Conservation (phyloP, 106 monocot species). For the Xerophyta viscosa region DNA sequence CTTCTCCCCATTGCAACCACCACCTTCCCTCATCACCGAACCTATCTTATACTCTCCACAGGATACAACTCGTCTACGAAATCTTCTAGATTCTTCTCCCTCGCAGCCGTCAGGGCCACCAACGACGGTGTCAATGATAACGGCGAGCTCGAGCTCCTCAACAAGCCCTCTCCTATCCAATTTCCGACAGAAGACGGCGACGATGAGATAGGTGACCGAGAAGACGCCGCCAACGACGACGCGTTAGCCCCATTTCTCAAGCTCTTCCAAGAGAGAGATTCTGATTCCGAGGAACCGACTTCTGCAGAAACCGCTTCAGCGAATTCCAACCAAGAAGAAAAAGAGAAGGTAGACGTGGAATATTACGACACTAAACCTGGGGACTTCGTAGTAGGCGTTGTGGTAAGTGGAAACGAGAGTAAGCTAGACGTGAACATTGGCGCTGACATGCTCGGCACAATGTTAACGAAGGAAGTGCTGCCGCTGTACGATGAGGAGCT, state of each 20-base stretch:
- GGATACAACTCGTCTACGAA: too few relatives aligned
- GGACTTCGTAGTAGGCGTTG: conserved; percentile 66
- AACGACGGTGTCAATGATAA: not conserved
- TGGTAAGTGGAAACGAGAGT: conserved; percentile 76
- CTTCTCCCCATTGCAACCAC: not conserved
- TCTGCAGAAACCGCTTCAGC: not conserved
- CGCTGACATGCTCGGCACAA: conserved; percentile 64
- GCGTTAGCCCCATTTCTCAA: conserved; percentile 53
- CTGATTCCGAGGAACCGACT: not conserved
- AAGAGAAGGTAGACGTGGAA: conserved; percentile 18
- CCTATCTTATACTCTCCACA: too few relatives aligned
- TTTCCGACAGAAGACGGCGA: conserved; percentile 10
- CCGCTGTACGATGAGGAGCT: conserved; percentile 55
- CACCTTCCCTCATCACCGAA: not conserved
- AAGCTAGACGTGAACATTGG: conserved; percentile 77
- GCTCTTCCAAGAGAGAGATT: conserved; percentile 29
- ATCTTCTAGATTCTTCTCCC: not conserved
- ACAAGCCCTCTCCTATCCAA: conserved; percentile 19
- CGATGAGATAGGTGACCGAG: not conserved
- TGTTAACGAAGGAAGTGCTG: conserved; percentile 84
- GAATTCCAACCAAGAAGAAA: not conserved
- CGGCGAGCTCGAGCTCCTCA: conserved; percentile 12
- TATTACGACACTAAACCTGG: conserved; percentile 76
- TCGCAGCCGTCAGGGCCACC: not conserved
- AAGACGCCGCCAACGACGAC: conserved; percentile 18